Evolutionary conservation across 1,284 basidiomycete genomes (phyloP).

Genomic region (Apiotrichum veenhuisii): DNA sequence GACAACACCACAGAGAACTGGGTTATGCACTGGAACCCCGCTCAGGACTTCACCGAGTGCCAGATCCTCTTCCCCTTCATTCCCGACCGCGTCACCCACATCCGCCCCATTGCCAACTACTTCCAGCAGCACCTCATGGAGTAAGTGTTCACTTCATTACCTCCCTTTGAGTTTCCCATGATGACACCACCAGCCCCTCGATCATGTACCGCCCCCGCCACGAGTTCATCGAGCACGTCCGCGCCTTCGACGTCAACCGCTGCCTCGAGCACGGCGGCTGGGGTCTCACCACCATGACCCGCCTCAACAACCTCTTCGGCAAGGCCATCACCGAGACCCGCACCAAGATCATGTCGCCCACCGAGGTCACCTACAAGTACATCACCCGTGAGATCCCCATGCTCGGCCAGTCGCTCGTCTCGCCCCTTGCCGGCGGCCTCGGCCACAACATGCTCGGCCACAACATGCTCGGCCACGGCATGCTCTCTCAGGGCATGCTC

Average conservation of each 20-base stretch:
- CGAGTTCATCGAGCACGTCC: constrained; percentile 1
- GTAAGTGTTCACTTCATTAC: background rate
- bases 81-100: background rate
- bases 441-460: background rate
- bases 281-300: constrained; percentile 4
- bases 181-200: background rate
- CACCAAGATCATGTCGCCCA: constrained; percentile 3
- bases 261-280: background rate
- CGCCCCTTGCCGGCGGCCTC: background rate
- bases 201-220: background rate
- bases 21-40: constrained; percentile 4
- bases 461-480: background rate
- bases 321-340: background rate
- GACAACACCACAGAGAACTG: background rate
- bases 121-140: constrained; percentile 2
- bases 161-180: background rate
- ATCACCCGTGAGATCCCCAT: background rate
- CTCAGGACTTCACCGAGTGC: background rate
- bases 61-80: constrained; percentile 1
- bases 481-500: background rate
- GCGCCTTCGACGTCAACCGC: background rate
- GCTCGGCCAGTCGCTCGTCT: background rate
- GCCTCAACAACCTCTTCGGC: constrained; percentile 1
- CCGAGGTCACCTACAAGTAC: constrained; percentile 5
- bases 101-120: constrained; percentile 3